These are phyloP conservation scores for Acacia concinna DNA, from an alignment of 331 rosid genomes.

Conservation along the genomic window DNA sequence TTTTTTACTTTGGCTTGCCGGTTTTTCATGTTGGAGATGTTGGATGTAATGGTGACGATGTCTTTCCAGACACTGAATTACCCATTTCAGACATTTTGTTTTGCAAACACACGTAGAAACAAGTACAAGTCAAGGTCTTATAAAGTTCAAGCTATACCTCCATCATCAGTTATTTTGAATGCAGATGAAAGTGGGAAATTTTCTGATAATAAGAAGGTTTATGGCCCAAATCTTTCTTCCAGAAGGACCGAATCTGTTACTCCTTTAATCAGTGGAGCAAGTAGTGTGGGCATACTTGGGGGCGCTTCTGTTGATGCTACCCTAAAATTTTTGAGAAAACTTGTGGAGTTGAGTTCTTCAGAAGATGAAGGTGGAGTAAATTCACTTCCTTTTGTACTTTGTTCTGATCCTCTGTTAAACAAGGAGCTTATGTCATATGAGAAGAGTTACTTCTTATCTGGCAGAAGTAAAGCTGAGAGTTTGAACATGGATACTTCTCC, in stretches of 20 bases:
- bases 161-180: constrained; percentile 46
- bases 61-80: constrained; percentile 40
- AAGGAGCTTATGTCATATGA: constrained; percentile 54
- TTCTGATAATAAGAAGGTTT: constrained; percentile 40
- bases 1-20: neutral
- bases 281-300: constrained; percentile 68
- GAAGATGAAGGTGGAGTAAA: constrained; percentile 38
- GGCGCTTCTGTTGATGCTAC: constrained; percentile 64
- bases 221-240: constrained; percentile 39
- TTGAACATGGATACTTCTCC: constrained; percentile 43
- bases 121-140: constrained; percentile 40
- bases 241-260: constrained; percentile 33
- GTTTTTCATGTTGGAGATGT: constrained; percentile 34
- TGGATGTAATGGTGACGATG: constrained; percentile 48
- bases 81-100: constrained; percentile 42
- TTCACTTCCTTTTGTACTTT: constrained; percentile 60
- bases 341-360: constrained; percentile 52
- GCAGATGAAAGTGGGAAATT: constrained; percentile 55
- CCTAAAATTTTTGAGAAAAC: constrained; percentile 59
- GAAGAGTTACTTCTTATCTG: constrained; percentile 47
- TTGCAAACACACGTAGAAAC: constrained; percentile 40
- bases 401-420: constrained; percentile 64
- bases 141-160: constrained; percentile 55
- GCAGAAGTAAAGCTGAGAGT: constrained; percentile 36
- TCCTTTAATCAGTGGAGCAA: constrained; percentile 42